phyloP scores from a whole-genome alignment of 2,329 filamentous ascomycete species.

The Paecilomyces variotii region DNA sequence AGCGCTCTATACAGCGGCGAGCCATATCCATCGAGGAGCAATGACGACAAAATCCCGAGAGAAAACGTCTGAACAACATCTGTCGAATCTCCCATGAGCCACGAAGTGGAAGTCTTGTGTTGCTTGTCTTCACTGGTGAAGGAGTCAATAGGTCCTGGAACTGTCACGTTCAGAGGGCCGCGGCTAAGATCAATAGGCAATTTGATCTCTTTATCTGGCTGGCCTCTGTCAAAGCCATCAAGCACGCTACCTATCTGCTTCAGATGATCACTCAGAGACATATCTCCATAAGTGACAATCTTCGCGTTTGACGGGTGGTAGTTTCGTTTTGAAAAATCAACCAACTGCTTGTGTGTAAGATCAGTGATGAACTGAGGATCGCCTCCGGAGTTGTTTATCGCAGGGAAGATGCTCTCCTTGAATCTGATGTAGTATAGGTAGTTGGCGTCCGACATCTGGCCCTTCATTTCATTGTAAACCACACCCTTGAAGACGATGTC shows the following conservation, averaged over 20 bases:
- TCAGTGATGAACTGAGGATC: constrained; percentile 96
- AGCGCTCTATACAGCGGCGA: constrained; percentile 85
- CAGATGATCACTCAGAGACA: constrained; percentile 75
- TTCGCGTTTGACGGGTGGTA: constrained; percentile 98
- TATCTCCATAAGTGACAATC: constrained; percentile 89
- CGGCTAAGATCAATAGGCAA: constrained; percentile 61
- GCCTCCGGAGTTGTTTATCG: constrained; percentile 92
- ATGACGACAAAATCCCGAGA: constrained; percentile 68
- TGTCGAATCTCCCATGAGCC: constrained; percentile 76
- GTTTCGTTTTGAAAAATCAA: constrained; percentile 80
- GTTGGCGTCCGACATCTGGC: constrained; percentile 93
- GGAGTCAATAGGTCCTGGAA: constrained; percentile 77
- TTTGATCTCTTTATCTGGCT: constrained; percentile 65
- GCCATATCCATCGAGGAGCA: constrained; percentile 89
- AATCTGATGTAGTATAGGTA: constrained; percentile 95
- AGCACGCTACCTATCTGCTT: constrained; percentile 69
- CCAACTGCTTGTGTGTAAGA: constrained; percentile 82
- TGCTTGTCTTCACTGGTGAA: constrained; percentile 79
- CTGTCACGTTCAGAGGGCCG: constrained; percentile 60
- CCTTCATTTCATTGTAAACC: constrained; percentile 99
- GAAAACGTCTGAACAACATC: constrained; percentile 86
- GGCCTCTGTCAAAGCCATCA: constrained; percentile 61
- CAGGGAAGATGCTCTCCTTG: constrained; percentile 88
- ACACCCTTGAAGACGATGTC: constrained; percentile 83
- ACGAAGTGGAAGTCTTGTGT: constrained; percentile 88